phyloP scores from a whole-genome alignment of 495 filamentous ascomycete genomes.

The Penicillium nucicola region DNA sequence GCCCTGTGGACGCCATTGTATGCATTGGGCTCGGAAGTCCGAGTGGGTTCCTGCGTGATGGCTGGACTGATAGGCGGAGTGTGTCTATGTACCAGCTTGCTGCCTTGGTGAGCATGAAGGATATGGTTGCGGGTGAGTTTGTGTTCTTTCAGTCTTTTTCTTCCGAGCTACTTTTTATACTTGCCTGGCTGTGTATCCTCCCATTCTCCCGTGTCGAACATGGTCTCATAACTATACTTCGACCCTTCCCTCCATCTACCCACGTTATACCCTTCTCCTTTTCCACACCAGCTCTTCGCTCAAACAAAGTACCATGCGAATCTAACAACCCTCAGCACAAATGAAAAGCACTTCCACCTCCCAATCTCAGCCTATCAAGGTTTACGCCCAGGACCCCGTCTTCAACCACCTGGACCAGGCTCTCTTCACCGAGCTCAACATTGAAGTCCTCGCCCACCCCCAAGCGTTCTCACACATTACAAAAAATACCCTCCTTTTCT shows the following conservation, averaged over 20 bases:
- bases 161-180: neutral
- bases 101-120: conserved; percentile 54
- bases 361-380: conserved; percentile 9
- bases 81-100: conserved; percentile 58
- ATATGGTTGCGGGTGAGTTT: conserved; percentile 19
- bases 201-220: no score
- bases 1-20: conserved; percentile 30
- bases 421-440: conserved; percentile 51
- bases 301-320: neutral
- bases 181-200: no score
- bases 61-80: conserved; percentile 43
- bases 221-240: no score
- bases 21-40: conserved; percentile 56
- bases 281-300: neutral
- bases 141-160: neutral
- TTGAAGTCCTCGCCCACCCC: conserved; percentile 56
- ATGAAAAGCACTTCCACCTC: neutral
- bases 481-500: conserved; percentile 57
- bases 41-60: conserved; percentile 42
- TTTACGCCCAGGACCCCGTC: conserved; percentile 67
- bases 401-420: conserved; percentile 60
- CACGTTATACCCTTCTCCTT: no score
- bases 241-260: no score
- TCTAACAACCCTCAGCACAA: neutral
- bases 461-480: conserved; percentile 53